Evolutionary conservation across 1,284 basidiomycete species (phyloP), one percentile per base, ranked within the genome.

Genomic region (Cutaneotrichosporon sp.): DNA sequence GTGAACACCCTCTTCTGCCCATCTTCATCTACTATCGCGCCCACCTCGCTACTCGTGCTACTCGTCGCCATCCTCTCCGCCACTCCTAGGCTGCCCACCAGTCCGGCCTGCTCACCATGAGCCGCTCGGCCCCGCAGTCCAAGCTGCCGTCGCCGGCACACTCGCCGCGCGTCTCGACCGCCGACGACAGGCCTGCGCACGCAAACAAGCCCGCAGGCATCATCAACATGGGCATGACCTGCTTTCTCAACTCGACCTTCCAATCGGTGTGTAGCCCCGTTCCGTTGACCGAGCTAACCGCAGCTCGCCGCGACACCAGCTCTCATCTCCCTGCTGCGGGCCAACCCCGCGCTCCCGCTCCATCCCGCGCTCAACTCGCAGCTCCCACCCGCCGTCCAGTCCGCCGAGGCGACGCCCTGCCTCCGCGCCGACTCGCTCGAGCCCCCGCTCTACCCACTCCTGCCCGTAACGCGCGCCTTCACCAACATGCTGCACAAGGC

Each of bases 231-330:
- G 90, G 90, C 49, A 94, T 94, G 79, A 93, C 91, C 0, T 94
- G 92, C 79, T 95, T 92, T 79, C 89, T 95, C 86, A 95, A 94
- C 79, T 92, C 90, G 20, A 90, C 91, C 22, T 82, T 95, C 38
- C 92, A 87, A 73, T 83, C 84, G 34, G 82, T 85, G 66, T 58
- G 81, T 79, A n/a, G n/a, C n/a, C 20, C n/a, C 27, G 2, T 10
- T 20, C 16, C 52, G 29, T 9, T 29, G 4, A 29, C 4, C 45
- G 13, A 9, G 10, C 51, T 46, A 33, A 45, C 34, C 14, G 1
- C 57, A 78, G 73, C 60, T 75, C 36, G 69, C 69, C 47, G 72
- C 74, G 13, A 77, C 74, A 16, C 66, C 69, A 13, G 69, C 74
- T 0, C 57, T 77, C 27, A 72, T 74, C 16, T 64, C 72, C 11